A percentile compares a stretch with the other conserved stretches of the same genome.
These are phyloP conservation scores for Dendryphion nanum DNA, from an alignment of 2,329 filamentous ascomycete species.

Conservation along the genomic window DNA sequence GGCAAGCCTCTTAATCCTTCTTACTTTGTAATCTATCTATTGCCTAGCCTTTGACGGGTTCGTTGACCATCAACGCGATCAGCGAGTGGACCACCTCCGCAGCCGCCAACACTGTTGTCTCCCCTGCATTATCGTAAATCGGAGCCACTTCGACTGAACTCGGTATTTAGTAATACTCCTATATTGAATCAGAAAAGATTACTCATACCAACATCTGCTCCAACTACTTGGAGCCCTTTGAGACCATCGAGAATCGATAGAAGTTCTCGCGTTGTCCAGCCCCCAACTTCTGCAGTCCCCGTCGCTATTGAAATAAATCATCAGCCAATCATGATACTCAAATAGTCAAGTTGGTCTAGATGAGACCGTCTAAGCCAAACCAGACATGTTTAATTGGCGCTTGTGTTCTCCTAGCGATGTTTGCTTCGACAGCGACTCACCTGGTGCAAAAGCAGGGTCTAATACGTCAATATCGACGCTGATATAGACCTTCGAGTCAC, in stretches of 20 bases:
- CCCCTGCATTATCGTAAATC: slow-evolving; percentile 60
- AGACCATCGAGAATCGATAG: slow-evolving; percentile 59
- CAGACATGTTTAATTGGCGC: no score
- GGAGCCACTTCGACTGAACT: slow-evolving; percentile 58
- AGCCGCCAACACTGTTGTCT: slow-evolving; percentile 57
- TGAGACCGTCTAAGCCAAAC: neutral
- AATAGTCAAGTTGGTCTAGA: no score
- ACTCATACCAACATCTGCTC: slow-evolving; percentile 54
- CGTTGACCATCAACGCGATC: slow-evolving; percentile 48
- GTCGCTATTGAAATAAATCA: slow-evolving; percentile 45
- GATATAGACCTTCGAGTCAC: slow-evolving; percentile 55
- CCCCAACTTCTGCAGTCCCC: slow-evolving; percentile 61
- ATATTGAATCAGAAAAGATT: neutral
- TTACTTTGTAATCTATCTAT: no score
- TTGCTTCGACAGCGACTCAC: slow-evolving; percentile 26
- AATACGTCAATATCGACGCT: slow-evolving; percentile 58
- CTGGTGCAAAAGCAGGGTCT: slow-evolving; percentile 56
- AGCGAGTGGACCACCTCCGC: slow-evolving; percentile 54
- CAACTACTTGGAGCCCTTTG: slow-evolving; percentile 57
- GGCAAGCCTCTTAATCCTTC: no score
- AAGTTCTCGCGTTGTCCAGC: slow-evolving; percentile 61
- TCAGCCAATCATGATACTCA: no score
- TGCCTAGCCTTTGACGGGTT: slow-evolving; percentile 37
- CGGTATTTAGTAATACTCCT: neutral
- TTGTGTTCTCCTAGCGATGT: no score